Conservation (phyloP, 1,139 yeast species). For the Hemisphaericaspora subhashii region DNA sequence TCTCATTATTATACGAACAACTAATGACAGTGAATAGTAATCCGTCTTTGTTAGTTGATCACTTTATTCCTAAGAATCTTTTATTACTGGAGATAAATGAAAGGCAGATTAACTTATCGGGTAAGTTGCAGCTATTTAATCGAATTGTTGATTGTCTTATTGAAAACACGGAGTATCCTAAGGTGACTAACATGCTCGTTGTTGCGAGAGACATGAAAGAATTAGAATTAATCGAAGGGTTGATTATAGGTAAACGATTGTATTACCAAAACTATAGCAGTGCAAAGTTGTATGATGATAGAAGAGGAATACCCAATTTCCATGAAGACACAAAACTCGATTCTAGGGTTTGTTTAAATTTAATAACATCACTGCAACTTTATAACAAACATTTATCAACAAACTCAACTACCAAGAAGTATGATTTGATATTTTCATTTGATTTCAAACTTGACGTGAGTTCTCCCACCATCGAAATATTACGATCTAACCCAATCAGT, state of each 20-base stretch:
- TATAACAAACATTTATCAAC: conserved; percentile 37
- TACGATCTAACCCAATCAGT: conserved; percentile 22
- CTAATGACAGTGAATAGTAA: conserved; percentile 55
- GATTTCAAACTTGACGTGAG: conserved; percentile 51
- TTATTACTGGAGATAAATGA: conserved; percentile 64
- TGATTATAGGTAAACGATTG: conserved; percentile 59
- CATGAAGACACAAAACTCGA: neutral
- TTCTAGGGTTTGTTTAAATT: conserved; percentile 24
- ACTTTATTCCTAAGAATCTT: conserved; percentile 69
- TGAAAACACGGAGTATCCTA: conserved; percentile 14
- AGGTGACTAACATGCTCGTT: conserved; percentile 41
- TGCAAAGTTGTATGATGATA: conserved; percentile 53
- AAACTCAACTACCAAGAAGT: conserved; percentile 19
- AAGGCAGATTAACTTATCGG: conserved; percentile 52
- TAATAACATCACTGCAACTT: conserved; percentile 42
- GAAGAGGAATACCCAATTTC: conserved; percentile 11
- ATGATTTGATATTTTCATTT: conserved; percentile 57
- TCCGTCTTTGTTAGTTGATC: conserved; percentile 71
- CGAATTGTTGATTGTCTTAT: conserved; percentile 42
- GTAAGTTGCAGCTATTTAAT: conserved; percentile 58
- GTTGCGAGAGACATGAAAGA: conserved; percentile 65
- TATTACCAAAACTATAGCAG: conserved; percentile 63
- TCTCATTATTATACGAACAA: conserved; percentile 47
- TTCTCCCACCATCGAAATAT: conserved; percentile 40
- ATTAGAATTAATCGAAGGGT: conserved; percentile 67